Percentiles rank a stretch among this genome's conserved stretches.
Evolutionary conservation across 371 early-diverging fungal species (phyloP).

Genomic region (Mucor circinelloides): DNA sequence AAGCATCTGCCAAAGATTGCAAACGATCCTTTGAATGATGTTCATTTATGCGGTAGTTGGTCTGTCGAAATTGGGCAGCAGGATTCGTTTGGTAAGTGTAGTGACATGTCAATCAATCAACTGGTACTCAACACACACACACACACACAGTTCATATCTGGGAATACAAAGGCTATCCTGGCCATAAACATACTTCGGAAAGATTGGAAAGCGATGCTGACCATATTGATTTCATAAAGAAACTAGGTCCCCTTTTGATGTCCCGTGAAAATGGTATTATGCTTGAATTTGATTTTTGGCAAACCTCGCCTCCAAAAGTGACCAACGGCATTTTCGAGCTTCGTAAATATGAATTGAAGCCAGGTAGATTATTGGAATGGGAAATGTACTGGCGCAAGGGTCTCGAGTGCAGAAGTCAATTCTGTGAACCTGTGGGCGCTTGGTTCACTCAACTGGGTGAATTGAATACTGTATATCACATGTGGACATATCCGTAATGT

Average conservation of each 20-base stretch:
- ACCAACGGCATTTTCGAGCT: constrained; percentile 90
- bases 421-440: constrained; percentile 91
- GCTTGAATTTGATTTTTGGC: constrained; percentile 94
- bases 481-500: constrained; percentile 88
- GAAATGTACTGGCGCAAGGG: constrained; percentile 89
- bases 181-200: constrained; percentile 65
- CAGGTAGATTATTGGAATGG: constrained; percentile 92
- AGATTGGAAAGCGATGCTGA: constrained; percentile 51
- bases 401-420: constrained; percentile 83
- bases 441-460: constrained; percentile 95
- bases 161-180: constrained; percentile 91
- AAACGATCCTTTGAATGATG: constrained; percentile 70
- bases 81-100: constrained; percentile 73
- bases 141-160: constrained; percentile 77
- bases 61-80: constrained; percentile 82
- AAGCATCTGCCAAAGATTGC: constrained; percentile 78
- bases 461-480: constrained; percentile 90
- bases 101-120: too few relatives aligned
- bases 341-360: constrained; percentile 84
- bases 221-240: constrained; percentile 53
- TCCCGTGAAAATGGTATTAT: constrained; percentile 82
- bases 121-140: background rate
- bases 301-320: constrained; percentile 73
- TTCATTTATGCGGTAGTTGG: constrained; percentile 91
- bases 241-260: constrained; percentile 69